Base-by-base conservation (phyloP, 495 filamentous ascomycete genomes). In the Pyrenula aspistea region DNA sequence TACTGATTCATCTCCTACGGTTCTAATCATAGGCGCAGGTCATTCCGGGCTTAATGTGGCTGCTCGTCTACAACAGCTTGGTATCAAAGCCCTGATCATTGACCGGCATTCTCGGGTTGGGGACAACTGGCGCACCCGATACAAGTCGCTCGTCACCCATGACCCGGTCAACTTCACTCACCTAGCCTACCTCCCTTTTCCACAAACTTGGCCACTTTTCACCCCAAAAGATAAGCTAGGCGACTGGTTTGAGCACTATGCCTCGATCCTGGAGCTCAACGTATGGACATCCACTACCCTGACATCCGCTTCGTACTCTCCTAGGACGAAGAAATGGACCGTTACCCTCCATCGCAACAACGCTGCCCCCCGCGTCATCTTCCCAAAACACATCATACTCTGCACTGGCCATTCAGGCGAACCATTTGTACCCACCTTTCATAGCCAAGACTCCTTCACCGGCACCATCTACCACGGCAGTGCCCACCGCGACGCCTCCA, bases 171-270 rank as follows among this genome's bases (percentile, higher is more conserved):
- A 83, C 80, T 88, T 81, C 60, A 84, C 89, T 62, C 86, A 90
- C 62, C 64, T 90, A 65, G 84, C 87, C 0, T 91, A 89, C 66
- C 51, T 91, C 0, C 69, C 73, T 0, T 91, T 91, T 60, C 87
- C 88, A 11, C 57, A 74, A 0, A 71, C 69, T 57, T 91, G 87
- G 86, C 73, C 73, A 1, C 61, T 84, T 23, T 88, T 85, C 63
- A 87, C 85, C 1, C 87, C 88, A 1, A 91, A 91, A 62, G 86
- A 91, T 65, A 91, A 91, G 58, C 73, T 91, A 0, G 88, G 83
- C 15, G 83, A 88, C 36, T 92, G 86, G 74, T 83, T 91, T 63
- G 84, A 90, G 50, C 73, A 75, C 1, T 93, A 93, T 60, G 86
- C 80, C 51, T 80, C 79, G 31, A 60, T 81, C 23, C 70, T 91